Evolutionary conservation across 2,329 filamentous ascomycete species (phyloP), one percentile per base, ranked within the genome.

Genomic region (Nemania abortiva): DNA sequence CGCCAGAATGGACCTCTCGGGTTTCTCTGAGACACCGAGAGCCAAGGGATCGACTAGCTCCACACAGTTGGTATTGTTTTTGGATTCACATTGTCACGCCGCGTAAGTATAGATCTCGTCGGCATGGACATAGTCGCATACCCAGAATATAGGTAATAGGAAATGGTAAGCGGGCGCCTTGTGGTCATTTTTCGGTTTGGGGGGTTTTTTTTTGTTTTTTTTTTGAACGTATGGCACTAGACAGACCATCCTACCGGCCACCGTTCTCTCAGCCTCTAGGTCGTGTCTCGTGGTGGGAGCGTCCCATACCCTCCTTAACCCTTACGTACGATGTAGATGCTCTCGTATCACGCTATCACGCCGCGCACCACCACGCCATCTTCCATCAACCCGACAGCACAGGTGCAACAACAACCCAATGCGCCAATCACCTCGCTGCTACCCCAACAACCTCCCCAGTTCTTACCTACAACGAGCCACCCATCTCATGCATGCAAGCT

Each of bases 291-390:
- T 69, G 63, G 61, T 65, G 24, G 62, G 37, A 27, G 34, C 20
- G 27, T 54, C 53, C 49, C 24, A 22, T 52, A 24, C 58, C 37
- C 20, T 34, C 20, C 54, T 27, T 27, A 27, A 27, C 24, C 24
- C 24, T 57, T 27, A 15, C 31, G 31, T 39, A 27, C 24, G 24
- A 27, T 27, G 24, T 57, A 18, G 45, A 45, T 47, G 34, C n/a
- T 55, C 66, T 69, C 66, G 66, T 69, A 66, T 69, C 52, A 65
- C 56, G 9, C 54, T 57, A 45, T 47, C 42, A 47, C 42, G 42
- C 42, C 39, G 15, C 11, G 42, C 18, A 6, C 50, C 45, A 61
- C 45, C 66, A 66, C 53, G 63, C 53, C 63, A 63, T 39, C 9
- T 42, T 56, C 62, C 66, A 27, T 52, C 34, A 31, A 68, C 39